A percentile compares a stretch with the other conserved stretches of the same genome.
These are phyloP conservation scores for Heterobasidion annosum DNA, from an alignment of 1,284 basidiomycete genomes.

Conservation along the genomic window DNA sequence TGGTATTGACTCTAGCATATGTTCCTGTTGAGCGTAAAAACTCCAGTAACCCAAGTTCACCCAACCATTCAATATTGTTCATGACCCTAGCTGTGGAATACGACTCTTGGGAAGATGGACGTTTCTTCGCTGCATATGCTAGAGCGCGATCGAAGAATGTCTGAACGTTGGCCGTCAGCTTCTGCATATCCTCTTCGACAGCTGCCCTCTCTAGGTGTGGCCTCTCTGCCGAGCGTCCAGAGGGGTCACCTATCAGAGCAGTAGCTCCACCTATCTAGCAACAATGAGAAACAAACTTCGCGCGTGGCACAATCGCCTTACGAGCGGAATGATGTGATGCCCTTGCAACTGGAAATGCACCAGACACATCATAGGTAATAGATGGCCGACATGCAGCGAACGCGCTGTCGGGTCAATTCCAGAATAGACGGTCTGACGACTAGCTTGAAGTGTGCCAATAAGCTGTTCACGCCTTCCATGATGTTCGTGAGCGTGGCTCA, in stretches of 20 bases:
- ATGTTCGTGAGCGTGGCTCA: neutral
- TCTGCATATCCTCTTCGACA: slow-evolving; percentile 61
- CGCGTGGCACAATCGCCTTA: slow-evolving; percentile 4
- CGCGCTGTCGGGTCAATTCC: slow-evolving; percentile 91
- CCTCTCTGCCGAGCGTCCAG: slow-evolving; percentile 82
- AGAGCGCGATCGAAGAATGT: slow-evolving; percentile 67
- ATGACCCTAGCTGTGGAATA: slow-evolving; percentile 31
- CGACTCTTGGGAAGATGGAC: no score
- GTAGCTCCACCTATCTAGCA: slow-evolving; percentile 95
- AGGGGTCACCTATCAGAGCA: slow-evolving; percentile 95
- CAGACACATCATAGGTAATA: slow-evolving; percentile 81
- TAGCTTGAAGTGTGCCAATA: slow-evolving; percentile 20
- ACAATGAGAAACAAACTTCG: neutral
- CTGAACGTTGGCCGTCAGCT: slow-evolving; percentile 60
- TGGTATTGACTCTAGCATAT: slow-evolving; percentile 77
- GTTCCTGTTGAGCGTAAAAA: slow-evolving; percentile 83
- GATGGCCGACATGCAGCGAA: slow-evolving; percentile 89
- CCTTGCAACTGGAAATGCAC: slow-evolving; percentile 83
- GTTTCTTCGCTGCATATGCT: slow-evolving; percentile 43
- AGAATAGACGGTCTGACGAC: slow-evolving; percentile 64
- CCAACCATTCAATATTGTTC: slow-evolving; percentile 87
- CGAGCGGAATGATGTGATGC: slow-evolving; percentile 73
- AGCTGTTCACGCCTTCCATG: slow-evolving; percentile 27
- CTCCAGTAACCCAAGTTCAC: slow-evolving; percentile 66
- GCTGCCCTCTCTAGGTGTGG: slow-evolving; percentile 52